phyloP scores from a whole-genome alignment of 2,329 filamentous ascomycete species.

The Colletotrichum viniferum region DNA sequence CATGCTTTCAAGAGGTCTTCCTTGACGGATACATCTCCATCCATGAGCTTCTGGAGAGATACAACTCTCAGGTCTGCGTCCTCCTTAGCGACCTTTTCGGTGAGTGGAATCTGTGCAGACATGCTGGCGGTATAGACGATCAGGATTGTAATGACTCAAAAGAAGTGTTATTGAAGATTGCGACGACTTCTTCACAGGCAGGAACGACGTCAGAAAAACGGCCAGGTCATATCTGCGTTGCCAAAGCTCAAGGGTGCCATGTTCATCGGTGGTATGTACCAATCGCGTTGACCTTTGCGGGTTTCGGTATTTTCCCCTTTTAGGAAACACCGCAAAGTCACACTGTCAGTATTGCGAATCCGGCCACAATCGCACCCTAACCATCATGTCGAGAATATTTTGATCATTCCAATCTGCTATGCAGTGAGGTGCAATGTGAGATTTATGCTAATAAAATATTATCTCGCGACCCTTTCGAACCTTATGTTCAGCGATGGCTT shows the following conservation, averaged over 20 bases:
- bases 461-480: slow-evolving; percentile 7
- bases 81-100: background rate
- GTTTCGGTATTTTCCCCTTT: background rate
- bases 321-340: background rate
- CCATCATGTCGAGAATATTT: background rate
- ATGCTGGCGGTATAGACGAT: background rate
- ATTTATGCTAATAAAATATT: background rate
- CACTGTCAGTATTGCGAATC: background rate
- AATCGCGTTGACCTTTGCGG: background rate
- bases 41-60: background rate
- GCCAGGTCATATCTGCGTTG: background rate
- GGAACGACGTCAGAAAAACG: background rate
- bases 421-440: background rate
- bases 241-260: background rate
- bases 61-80: background rate
- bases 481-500: slow-evolving; percentile 32
- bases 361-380: background rate
- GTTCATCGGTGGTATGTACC: background rate
- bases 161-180: background rate
- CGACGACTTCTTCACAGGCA: background rate
- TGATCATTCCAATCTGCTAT: background rate
- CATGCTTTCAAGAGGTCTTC: background rate
- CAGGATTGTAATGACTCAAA: background rate
- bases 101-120: background rate
- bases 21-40: background rate